Evolutionary conservation across 805 yeast genomes (phyloP).

Genomic region (Starmerella kuoi): DNA sequence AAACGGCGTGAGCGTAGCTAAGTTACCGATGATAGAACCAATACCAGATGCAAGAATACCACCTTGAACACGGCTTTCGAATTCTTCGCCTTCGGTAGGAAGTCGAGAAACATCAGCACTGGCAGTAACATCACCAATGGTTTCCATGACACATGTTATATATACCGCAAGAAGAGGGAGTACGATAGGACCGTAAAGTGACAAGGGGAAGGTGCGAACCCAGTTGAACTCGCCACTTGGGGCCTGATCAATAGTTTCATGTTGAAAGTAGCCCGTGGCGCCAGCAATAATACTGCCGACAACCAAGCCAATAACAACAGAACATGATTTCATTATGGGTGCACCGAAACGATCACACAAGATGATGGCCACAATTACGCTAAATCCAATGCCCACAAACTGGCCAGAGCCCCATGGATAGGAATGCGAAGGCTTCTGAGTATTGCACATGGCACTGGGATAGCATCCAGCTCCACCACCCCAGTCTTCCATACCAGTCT

Average conservation of each 20-base stretch:
- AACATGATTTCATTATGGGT: slow-evolving; percentile 89
- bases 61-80: slow-evolving; percentile 83
- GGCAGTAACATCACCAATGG: slow-evolving; percentile 90
- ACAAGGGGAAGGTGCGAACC: slow-evolving; percentile 71
- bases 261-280: slow-evolving; percentile 70
- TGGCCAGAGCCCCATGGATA: slow-evolving; percentile 77
- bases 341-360: slow-evolving; percentile 79
- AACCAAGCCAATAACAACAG: slow-evolving; percentile 72
- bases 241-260: slow-evolving; percentile 47
- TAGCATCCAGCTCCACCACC: slow-evolving; percentile 63
- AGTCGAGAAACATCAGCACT: slow-evolving; percentile 82
- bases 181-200: slow-evolving; percentile 73
- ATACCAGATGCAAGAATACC: slow-evolving; percentile 84
- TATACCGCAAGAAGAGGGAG: slow-evolving; percentile 76
- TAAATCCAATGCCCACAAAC: slow-evolving; percentile 77
- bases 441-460: slow-evolving; percentile 33
- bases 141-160: slow-evolving; percentile 77
- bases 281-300: slow-evolving; percentile 90
- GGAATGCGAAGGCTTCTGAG: slow-evolving; percentile 39
- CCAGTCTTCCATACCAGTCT: slow-evolving; percentile 71
- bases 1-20: slow-evolving; percentile 79
- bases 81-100: slow-evolving; percentile 68
- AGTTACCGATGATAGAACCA: slow-evolving; percentile 63
- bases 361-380: slow-evolving; percentile 62
- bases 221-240: slow-evolving; percentile 77